Evolutionary conservation across 768 basidiomycete species (phyloP), one percentile per base, ranked within the genome.

Genomic region (Mycena epipterygia): DNA sequence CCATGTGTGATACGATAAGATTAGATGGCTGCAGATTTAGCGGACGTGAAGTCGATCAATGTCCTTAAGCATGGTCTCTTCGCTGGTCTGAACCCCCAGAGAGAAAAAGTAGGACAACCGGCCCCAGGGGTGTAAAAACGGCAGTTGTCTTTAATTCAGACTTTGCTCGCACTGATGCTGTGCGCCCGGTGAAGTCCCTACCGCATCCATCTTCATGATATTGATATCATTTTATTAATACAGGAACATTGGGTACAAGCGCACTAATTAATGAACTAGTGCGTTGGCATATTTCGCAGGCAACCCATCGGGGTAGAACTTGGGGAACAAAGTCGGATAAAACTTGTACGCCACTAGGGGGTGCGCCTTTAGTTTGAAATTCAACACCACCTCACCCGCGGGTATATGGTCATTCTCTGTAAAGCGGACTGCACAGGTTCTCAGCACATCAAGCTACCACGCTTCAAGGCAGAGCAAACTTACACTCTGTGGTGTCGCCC

Each of bases 311-410:
- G 70, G 70, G 49, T 27, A 64, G 53, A 71, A 67, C 56, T 71
- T 63, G 27, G 70, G 70, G 65, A 71, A 71, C 55, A 71, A 46
- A 2, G 19, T 42, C 53, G 70, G 70, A 46, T 71, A 71, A 32
- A 52, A 71, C 41, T 59, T 71, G 55, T 71, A 71, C 46, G 65
- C 44, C 32, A 71, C 65, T 21, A 71, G 39, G 7, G 70, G 70
- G 32, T 71, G 70, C 29, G 70, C 70, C 55, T 44, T 67, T 2
- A 71, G 65, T 65, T 71, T 71, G 53, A 71, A 57, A 52, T 71
- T 71, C 49, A 71, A 30, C 35, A 67, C 70, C 14, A 44, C 64
- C 65, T 67, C 60, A 6, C 70, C 70, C 23, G 70, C 46, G 11
- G 70, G 64, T 14, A 71, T 32, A 37, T 57, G 33, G 65, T 71